Evolutionary conservation across 176 grass and related monocot genomes (phyloP).

Genomic region (Chrysopogon serrulatus): DNA sequence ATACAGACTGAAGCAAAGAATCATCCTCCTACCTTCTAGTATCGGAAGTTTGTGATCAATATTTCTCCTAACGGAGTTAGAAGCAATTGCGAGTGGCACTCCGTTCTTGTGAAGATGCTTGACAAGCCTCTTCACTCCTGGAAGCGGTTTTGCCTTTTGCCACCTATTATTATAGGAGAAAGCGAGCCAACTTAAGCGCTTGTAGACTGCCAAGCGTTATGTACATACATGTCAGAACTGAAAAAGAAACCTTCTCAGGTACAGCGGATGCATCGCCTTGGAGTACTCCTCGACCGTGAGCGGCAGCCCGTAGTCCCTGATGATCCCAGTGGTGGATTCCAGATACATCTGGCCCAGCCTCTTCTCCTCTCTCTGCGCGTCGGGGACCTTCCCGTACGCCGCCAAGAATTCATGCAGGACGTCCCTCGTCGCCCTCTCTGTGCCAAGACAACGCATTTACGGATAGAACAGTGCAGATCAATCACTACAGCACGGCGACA

Average conservation of each 20-base stretch:
- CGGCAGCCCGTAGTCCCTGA: slow-evolving; percentile 69
- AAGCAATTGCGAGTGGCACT: slow-evolving; percentile 74
- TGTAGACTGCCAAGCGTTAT: background rate
- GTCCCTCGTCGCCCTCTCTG: slow-evolving; percentile 69
- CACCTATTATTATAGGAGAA: slow-evolving; percentile 55
- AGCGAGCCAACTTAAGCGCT: background rate
- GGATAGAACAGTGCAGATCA: background rate
- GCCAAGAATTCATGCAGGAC: slow-evolving; percentile 63
- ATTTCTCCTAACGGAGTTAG: slow-evolving; percentile 78
- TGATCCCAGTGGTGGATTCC: slow-evolving; percentile 61
- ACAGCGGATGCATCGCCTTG: slow-evolving; percentile 67
- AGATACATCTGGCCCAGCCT: slow-evolving; percentile 74
- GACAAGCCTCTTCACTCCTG: slow-evolving; percentile 75
- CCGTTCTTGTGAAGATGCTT: slow-evolving; percentile 68
- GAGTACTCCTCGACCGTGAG: slow-evolving; percentile 61
- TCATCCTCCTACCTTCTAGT: slow-evolving; percentile 41
- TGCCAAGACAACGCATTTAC: background rate
- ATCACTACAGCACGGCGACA: background rate
- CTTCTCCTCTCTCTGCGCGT: slow-evolving; percentile 54
- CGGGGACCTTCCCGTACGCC: slow-evolving; percentile 58
- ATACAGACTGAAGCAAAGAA: background rate
- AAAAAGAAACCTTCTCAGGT: slow-evolving; percentile 50
- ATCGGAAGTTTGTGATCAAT: slow-evolving; percentile 57
- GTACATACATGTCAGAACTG: background rate
- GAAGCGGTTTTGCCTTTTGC: slow-evolving; percentile 57